Conservation (phyloP, 2,329 filamentous ascomycete species). For the Xylariomycetidae sp. region DNA sequence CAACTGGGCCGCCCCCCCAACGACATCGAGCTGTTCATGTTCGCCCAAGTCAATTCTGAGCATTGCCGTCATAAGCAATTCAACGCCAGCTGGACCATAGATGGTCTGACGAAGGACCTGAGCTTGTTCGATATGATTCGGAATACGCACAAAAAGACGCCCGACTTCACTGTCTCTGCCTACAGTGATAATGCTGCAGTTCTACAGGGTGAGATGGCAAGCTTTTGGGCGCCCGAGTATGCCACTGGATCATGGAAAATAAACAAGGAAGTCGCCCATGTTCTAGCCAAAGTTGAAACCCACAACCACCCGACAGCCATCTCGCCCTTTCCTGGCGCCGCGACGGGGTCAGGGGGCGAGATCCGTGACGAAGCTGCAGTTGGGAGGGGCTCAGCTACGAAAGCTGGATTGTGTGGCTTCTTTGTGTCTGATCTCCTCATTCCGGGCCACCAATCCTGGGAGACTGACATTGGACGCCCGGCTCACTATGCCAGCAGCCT, state of each 20-base stretch:
- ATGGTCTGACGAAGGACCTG: slow-evolving; percentile 72
- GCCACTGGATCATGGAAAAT: slow-evolving; percentile 83
- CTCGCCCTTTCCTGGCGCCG: slow-evolving; percentile 71
- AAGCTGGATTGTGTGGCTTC: slow-evolving; percentile 87
- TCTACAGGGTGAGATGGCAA: slow-evolving; percentile 64
- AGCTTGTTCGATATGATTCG: slow-evolving; percentile 94
- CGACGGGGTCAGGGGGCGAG: slow-evolving; percentile 91
- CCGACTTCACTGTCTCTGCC: slow-evolving; percentile 82
- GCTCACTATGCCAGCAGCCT: slow-evolving; percentile 88
- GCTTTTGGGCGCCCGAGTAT: slow-evolving; percentile 84
- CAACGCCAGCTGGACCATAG: slow-evolving; percentile 94
- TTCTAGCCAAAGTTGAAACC: slow-evolving; percentile 92
- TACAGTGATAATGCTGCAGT: slow-evolving; percentile 99
- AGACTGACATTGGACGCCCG: slow-evolving; percentile 83
- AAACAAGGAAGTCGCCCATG: slow-evolving; percentile 80
- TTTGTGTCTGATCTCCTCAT: slow-evolving; percentile 93
- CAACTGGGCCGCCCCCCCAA: slow-evolving; percentile 58
- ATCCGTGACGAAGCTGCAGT: slow-evolving; percentile 82
- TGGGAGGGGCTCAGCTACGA: slow-evolving; percentile 85
- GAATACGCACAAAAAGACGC: slow-evolving; percentile 83
- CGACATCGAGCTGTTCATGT: slow-evolving; percentile 98
- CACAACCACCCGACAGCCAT: slow-evolving; percentile 98
- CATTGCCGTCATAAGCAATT: slow-evolving; percentile 59
- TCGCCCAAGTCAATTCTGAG: slow-evolving; percentile 98
- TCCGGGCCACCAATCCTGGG: slow-evolving; percentile 85